Base-by-base conservation (phyloP, 352 stramenopile genomes). In the Pythium aquatile region DNA sequence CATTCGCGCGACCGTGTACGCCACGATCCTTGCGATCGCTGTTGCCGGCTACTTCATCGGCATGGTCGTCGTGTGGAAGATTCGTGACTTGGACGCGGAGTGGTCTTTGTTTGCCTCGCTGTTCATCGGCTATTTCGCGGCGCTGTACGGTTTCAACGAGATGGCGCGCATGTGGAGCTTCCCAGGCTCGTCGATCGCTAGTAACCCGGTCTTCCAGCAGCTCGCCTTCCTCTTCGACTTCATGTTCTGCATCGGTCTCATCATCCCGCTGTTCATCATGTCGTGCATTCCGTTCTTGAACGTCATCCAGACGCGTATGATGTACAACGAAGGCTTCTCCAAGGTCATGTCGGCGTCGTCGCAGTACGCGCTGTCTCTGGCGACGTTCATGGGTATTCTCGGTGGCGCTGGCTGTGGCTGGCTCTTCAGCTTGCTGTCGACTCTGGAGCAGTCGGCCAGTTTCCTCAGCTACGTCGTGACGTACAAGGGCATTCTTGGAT, bases 301-400 rank as follows among this genome's bases (percentile, higher is more conserved):
- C 66, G 88, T 93, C 14, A 88, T 95, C 35, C 86, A 95, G 69
- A 93, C 86, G 55, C 85, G 86, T 63, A 95, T 95, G 86, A 95
- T 95, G 86, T 95, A 93, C 81, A 95, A 95, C 70, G 87, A 95
- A 75, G 84, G 84, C 39, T 95, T 95, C 59, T 93, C 84, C 2
- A 78, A 93, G 54, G 86, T 92, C n/a, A 75, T 95, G 20, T 95
- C 86, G 48, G 86, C 85, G 5, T 93, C 86, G 40, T 93, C 85
- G 30, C 86, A 95, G 73, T 93, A 95, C 62, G 86, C 86, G 24
- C 90, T 95, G 60, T 93, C 83, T 14, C 72, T 95, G 3, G 84
- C 85, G 24, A 78, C 85, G 13, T 88, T 91, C 63, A 90, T 93
- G 69, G 86, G 86, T 2, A 68, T 88, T 14, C 59, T 93, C 20